Conservation (phyloP, 768 basidiomycete genomes). For the Tricholoma bakamatsutake region DNA sequence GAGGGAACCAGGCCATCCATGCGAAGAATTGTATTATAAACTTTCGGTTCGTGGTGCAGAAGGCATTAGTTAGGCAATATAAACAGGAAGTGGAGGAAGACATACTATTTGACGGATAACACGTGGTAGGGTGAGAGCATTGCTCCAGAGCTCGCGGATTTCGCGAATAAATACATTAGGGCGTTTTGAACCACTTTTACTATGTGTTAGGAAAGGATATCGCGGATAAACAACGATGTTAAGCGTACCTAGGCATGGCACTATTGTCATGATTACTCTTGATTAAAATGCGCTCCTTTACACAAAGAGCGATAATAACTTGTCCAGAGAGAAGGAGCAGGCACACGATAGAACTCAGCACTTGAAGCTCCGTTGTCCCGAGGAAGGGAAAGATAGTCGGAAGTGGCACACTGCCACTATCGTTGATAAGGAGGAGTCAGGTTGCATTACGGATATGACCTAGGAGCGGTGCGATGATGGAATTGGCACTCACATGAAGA, state of each 20-base stretch:
- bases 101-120: conserved; percentile 79
- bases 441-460: background rate
- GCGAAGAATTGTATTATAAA: conserved; percentile 77
- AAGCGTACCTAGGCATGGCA: conserved; percentile 6
- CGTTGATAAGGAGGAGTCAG: background rate
- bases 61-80: background rate
- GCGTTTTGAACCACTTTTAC: conserved; percentile 17
- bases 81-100: conserved; percentile 9
- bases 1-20: conserved; percentile 90
- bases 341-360: conserved; percentile 71
- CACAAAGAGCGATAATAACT: conserved; percentile 47
- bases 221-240: background rate
- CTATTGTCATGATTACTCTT: conserved; percentile 7
- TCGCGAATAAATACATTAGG: conserved; percentile 32
- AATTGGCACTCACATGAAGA: conserved; percentile 65
- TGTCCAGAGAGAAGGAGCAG: conserved; percentile 65
- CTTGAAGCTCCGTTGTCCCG: conserved; percentile 75
- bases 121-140: conserved; percentile 61
- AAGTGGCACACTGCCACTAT: conserved; percentile 80
- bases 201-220: background rate
- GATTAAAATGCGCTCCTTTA: conserved; percentile 73
- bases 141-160: conserved; percentile 64
- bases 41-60: conserved; percentile 26
- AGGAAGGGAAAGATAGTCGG: conserved; percentile 64
- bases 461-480: background rate